Base-by-base conservation (phyloP, 1,284 basidiomycete species). In the Malassezia caprae region DNA sequence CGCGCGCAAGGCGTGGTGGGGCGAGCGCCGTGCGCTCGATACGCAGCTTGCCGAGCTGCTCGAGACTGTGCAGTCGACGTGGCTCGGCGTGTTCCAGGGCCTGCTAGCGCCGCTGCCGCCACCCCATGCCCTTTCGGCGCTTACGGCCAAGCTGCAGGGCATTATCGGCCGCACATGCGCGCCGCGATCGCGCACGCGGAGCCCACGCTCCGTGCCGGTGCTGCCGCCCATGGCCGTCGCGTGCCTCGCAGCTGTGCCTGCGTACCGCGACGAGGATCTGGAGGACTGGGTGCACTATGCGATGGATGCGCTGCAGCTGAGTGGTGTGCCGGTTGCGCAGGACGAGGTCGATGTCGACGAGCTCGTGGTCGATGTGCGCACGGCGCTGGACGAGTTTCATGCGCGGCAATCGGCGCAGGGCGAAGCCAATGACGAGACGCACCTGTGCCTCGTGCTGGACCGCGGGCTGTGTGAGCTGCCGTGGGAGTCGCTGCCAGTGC, bases 271-370 rank as follows among this genome's bases (percentile, higher is more conserved):
- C 63, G 93, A 98, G 70, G 93, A 96, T 68, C 78, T 96, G 13
- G 91, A 96, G 72, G 94, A 99, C 70, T 77, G 96, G 34, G 82
- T 90, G 7, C 94, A 93, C 76, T 96, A 94, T 76, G 81, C 94
- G 21, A 80, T 96, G 45, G 94, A 96, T 69, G 80, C 91, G 0
- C 90, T 91, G 73, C 90, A 94, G 67, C 87, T 93, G 76, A 84
- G 90, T 65, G 93, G 91, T 1, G 81, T 89, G 7, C 84, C 86
- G 0, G 82, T 96, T 19, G 88, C 89, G 0, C 83, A 87, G 28
- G 87, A 90, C 32, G 94, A 99, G 75, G 82, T 96, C 13, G 94
- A 98, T 69, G 80, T 94, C 51, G 87, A 89, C 69, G 86, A 88
- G 68, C 83, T 90, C n/a, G 66, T 64, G 21, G 60, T 67, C 45